Percentiles rank a stretch among this genome's conserved stretches.
These are phyloP conservation scores for Saccharomyces hybrid DNA, from an alignment of 1,139 yeast species.

Conservation along the genomic window DNA sequence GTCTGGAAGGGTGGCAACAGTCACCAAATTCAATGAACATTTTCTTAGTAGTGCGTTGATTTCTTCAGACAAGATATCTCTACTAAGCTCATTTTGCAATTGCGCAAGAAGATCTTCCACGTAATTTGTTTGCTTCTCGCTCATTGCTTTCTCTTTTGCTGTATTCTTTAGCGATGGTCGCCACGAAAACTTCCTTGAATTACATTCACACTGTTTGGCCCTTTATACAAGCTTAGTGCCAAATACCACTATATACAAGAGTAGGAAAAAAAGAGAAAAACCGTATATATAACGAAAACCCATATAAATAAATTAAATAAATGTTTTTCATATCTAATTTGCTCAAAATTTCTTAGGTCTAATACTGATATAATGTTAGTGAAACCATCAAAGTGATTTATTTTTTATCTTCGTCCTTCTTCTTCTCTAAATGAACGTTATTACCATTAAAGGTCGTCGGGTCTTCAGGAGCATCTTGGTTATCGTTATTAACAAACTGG, in stretches of 20 bases:
- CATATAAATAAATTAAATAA: not conserved
- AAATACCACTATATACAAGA: not conserved
- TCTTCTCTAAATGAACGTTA: slow-evolving; percentile 39
- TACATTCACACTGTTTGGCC: not conserved
- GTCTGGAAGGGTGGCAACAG: slow-evolving; percentile 8
- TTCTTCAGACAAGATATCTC: slow-evolving; percentile 5
- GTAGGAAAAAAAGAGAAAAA: not conserved
- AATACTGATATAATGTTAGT: not conserved
- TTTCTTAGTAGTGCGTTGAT: slow-evolving; percentile 16
- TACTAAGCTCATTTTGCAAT: slow-evolving; percentile 8
- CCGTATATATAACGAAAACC: not conserved
- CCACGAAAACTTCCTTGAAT: not conserved
- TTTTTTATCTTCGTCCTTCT: slow-evolving; percentile 18
- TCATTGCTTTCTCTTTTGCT: not conserved
- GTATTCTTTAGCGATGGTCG: not conserved
- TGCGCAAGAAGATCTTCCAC: slow-evolving; percentile 7
- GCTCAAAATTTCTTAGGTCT: not conserved
- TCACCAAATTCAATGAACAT: slow-evolving; percentile 16
- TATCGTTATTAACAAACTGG: slow-evolving; percentile 20
- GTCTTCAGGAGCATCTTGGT: slow-evolving; percentile 20
- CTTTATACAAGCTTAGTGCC: not conserved
- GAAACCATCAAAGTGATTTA: not conserved
- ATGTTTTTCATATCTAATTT: not conserved
- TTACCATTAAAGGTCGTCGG: slow-evolving; percentile 42
- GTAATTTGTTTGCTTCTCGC: not conserved